phyloP scores from a whole-genome alignment of 2,329 filamentous ascomycete genomes.

The Penicillium sp. region DNA sequence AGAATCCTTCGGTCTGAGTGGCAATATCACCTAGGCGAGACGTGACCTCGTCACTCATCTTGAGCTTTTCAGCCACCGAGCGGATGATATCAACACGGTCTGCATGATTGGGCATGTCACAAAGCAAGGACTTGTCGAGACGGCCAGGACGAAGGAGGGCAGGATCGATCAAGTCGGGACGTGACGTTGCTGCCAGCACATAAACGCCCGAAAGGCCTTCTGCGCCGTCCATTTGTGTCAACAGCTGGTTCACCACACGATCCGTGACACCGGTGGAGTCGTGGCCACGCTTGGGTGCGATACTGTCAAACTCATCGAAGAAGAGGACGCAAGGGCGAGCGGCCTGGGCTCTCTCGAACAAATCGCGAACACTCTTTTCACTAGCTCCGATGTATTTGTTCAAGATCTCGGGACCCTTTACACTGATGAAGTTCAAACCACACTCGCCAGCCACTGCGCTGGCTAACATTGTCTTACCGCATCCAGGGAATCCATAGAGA shows the following conservation, averaged over 20 bases:
- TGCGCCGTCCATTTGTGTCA: constrained; percentile 98
- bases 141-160: constrained; percentile 83
- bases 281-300: constrained; percentile 92
- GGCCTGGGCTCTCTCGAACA: constrained; percentile 83
- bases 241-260: constrained; percentile 91
- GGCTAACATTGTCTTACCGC: constrained; percentile 90
- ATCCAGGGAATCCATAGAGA: constrained; percentile 89
- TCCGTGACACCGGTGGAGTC: constrained; percentile 98
- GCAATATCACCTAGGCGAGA: constrained; percentile 65
- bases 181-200: constrained; percentile 83
- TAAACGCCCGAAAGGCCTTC: constrained; percentile 93
- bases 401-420: constrained; percentile 94
- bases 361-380: constrained; percentile 88
- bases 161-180: constrained; percentile 91
- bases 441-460: constrained; percentile 97
- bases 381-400: constrained; percentile 99
- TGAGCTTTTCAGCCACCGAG: constrained; percentile 73
- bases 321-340: constrained; percentile 90
- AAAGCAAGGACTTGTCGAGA: constrained; percentile 84
- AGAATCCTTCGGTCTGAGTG: constrained; percentile 73
- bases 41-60: constrained; percentile 59
- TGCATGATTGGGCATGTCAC: constrained; percentile 70
- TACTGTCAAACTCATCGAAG: constrained; percentile 97
- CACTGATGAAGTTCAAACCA: constrained; percentile 93
- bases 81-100: constrained; percentile 82